Percentiles rank a stretch among this genome's conserved stretches.
These are phyloP conservation scores for Dactylellina leptospora DNA, from an alignment of 2,329 filamentous ascomycete genomes.

Conservation along the genomic window DNA sequence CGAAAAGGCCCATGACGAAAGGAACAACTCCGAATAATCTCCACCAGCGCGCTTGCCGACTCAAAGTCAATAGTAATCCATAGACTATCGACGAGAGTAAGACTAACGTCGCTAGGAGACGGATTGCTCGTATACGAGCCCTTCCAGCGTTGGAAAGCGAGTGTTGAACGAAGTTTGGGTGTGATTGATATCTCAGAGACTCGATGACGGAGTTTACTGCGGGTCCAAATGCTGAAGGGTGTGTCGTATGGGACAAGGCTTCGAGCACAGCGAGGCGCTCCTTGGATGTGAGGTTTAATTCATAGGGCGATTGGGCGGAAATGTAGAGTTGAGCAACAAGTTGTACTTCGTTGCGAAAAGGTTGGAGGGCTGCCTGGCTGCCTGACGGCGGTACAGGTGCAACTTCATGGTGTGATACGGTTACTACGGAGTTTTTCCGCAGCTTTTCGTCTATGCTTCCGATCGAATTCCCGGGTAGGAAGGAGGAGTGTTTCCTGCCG, in stretches of 20 bases:
- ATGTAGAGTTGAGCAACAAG: conserved; percentile 50
- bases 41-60: conserved; percentile 48
- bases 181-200: conserved; percentile 49
- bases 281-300: conserved; percentile 49
- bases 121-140: conserved; percentile 41
- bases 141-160: conserved; percentile 45
- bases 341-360: conserved; percentile 46
- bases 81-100: conserved; percentile 46
- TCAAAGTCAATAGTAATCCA: conserved; percentile 42
- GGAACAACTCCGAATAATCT: conserved; percentile 45
- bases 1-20: conserved; percentile 40
- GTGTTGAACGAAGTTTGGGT: conserved; percentile 52
- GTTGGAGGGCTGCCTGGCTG: conserved; percentile 44
- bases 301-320: conserved; percentile 47
- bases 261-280: conserved; percentile 45
- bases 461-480: conserved; percentile 36
- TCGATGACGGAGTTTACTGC: conserved; percentile 48
- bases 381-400: conserved; percentile 39
- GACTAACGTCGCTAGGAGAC: conserved; percentile 26
- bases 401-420: conserved; percentile 50
- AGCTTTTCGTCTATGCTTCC: conserved; percentile 45
- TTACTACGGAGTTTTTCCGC: conserved; percentile 39
- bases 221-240: conserved; percentile 39
- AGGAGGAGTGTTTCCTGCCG: conserved; percentile 40
- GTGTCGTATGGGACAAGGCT: conserved; percentile 49